Conservation (phyloP, 2,329 filamentous ascomycete genomes). For the Coniella lustricola region DNA sequence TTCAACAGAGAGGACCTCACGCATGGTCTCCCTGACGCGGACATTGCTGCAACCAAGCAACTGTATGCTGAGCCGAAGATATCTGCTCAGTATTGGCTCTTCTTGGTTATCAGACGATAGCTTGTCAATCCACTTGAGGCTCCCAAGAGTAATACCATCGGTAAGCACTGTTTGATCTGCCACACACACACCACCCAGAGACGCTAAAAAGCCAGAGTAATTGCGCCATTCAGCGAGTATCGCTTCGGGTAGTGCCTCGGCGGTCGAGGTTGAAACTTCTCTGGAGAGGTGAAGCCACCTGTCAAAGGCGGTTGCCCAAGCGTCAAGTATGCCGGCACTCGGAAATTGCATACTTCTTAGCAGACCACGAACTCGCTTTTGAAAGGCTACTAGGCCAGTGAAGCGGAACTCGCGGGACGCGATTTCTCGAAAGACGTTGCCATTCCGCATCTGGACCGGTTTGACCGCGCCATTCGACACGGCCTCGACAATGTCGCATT, state of each 20-base stretch:
- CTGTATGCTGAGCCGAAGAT: slow-evolving; percentile 57
- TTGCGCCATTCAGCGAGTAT: slow-evolving; percentile 60
- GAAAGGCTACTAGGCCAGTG: slow-evolving; percentile 62
- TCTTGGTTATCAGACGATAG: slow-evolving; percentile 52
- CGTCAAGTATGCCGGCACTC: slow-evolving; percentile 58
- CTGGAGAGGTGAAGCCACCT: slow-evolving; percentile 58
- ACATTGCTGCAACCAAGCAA: slow-evolving; percentile 58
- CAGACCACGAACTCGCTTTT: slow-evolving; percentile 56
- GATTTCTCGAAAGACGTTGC: slow-evolving; percentile 54
- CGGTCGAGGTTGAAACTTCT: slow-evolving; percentile 48
- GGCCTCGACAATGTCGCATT: slow-evolving; percentile 48
- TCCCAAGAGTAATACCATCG: slow-evolving; percentile 51
- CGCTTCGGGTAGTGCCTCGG: slow-evolving; percentile 47
- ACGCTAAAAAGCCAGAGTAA: slow-evolving; percentile 61
- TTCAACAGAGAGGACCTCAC: slow-evolving; percentile 60
- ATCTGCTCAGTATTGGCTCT: slow-evolving; percentile 52
- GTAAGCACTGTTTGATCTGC: slow-evolving; percentile 49
- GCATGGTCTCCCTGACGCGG: slow-evolving; percentile 58
- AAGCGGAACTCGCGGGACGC: slow-evolving; percentile 58
- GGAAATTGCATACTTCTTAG: slow-evolving; percentile 55
- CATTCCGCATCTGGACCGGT: slow-evolving; percentile 47
- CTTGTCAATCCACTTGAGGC: slow-evolving; percentile 59
- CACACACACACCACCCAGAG: slow-evolving; percentile 58
- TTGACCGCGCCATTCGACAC: slow-evolving; percentile 41
- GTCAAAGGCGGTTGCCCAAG: slow-evolving; percentile 61